Conservation (phyloP, 2,329 filamentous ascomycete genomes). For the Pezicula carpinea region DNA sequence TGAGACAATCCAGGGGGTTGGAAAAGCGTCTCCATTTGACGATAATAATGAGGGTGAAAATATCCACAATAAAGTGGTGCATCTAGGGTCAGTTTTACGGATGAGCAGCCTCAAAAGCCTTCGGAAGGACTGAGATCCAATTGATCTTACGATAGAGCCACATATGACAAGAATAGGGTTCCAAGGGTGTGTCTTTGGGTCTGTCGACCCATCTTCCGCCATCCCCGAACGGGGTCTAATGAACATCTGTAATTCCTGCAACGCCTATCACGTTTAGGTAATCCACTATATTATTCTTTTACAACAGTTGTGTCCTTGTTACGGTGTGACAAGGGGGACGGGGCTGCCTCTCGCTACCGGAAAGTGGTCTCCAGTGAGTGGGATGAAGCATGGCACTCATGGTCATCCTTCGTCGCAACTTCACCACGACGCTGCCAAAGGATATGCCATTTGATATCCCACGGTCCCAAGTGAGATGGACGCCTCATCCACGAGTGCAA, state of each 20-base stretch:
- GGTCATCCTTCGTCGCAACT: no score
- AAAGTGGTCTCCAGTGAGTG: no score
- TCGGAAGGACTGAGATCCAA: neutral
- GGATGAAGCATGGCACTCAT: no score
- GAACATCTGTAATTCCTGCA: neutral
- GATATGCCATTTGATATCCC: no score
- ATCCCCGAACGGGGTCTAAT: neutral
- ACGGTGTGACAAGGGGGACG: no score
- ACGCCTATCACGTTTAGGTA: neutral
- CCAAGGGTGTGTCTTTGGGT: slow-evolving; percentile 1
- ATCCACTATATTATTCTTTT: no score
- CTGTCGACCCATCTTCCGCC: neutral
- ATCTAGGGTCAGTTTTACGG: neutral
- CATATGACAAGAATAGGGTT: slow-evolving; percentile 1
- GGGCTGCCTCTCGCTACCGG: no score
- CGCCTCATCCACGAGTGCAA: no score
- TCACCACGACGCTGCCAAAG: no score
- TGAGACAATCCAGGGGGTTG: neutral
- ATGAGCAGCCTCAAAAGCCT: neutral
- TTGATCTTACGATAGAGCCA: neutral
- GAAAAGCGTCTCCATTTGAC: neutral
- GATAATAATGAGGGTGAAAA: slow-evolving; percentile 2
- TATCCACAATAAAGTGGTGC: neutral
- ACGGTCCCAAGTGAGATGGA: no score
- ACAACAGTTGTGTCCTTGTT: no score